A percentile compares a stretch with the other conserved stretches of the same genome.
phyloP scores from a whole-genome alignment of 257 asterid genomes.

The Petrea volubilis region DNA sequence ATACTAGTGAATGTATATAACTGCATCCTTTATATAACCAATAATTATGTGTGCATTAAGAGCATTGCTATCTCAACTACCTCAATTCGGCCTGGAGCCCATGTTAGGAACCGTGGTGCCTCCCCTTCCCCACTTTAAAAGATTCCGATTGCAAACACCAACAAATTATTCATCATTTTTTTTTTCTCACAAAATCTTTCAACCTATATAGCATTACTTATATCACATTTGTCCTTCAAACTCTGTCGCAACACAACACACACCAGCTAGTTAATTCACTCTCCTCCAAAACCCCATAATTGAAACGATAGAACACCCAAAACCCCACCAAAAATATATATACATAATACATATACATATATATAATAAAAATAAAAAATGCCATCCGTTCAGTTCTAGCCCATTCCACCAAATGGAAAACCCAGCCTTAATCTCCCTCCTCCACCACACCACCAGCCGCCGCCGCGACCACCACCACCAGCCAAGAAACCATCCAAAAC shows the following conservation, averaged over 20 bases:
- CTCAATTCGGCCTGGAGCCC: neutral
- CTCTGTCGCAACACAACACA: neutral
- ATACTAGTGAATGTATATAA: no score
- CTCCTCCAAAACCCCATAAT: neutral
- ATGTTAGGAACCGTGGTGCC: neutral
- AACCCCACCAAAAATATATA: neutral
- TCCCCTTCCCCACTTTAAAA: constrained; percentile 26
- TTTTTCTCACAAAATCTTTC: neutral
- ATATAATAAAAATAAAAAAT: constrained; percentile 6
- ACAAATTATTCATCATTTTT: constrained; percentile 9
- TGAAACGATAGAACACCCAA: neutral
- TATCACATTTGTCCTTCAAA: constrained; percentile 3
- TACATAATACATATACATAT: no score
- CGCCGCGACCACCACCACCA: neutral
- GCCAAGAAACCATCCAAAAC: constrained; percentile 47
- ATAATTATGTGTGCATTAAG: neutral
- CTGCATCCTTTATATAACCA: no score
- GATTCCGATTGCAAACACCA: constrained; percentile 24
- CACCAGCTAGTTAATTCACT: neutral
- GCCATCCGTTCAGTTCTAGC: constrained; percentile 49
- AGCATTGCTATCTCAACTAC: neutral
- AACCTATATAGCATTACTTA: neutral
- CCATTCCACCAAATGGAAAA: constrained; percentile 59
- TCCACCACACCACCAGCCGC: constrained; percentile 32
- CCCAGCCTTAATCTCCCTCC: constrained; percentile 51